These are phyloP conservation scores for Kuraishia floccosa DNA, from an alignment of 805 yeast species.

Conservation along the genomic window DNA sequence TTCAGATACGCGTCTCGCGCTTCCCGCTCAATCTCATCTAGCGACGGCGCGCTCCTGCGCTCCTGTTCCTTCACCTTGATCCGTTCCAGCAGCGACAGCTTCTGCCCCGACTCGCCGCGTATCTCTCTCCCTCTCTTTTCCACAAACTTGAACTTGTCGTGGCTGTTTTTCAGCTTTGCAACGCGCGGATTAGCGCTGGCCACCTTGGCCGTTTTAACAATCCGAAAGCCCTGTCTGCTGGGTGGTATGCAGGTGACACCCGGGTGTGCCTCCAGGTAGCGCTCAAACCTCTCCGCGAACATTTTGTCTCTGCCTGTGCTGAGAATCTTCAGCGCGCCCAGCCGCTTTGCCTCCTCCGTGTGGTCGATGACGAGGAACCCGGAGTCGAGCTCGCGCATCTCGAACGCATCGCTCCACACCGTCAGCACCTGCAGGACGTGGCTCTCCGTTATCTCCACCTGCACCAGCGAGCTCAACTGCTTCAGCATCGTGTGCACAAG, in stretches of 20 bases:
- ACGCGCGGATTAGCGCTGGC: no score
- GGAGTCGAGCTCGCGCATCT: not conserved
- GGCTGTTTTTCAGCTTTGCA: not conserved
- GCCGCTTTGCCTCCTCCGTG: not conserved
- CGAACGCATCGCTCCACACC: not conserved
- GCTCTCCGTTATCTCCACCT: not conserved
- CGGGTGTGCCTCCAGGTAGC: no score
- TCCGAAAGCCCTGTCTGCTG: no score
- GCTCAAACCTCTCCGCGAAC: no score
- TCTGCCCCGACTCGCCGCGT: not conserved
- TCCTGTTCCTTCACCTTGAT: constrained; percentile 2
- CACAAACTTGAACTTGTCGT: constrained; percentile 1
- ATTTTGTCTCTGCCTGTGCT: no score
- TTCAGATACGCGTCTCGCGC: not conserved
- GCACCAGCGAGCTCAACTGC: not conserved
- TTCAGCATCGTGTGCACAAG: not conserved
- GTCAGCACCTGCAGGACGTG: not conserved
- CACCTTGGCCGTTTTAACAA: no score
- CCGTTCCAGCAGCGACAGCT: constrained; percentile 2
- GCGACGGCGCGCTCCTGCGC: not conserved
- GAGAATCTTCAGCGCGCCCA: no score
- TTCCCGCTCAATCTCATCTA: not conserved
- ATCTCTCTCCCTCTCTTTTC: not conserved
- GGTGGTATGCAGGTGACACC: no score
- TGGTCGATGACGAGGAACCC: not conserved